Conservation (phyloP, 352 stramenopile species). For the Phytophthora cactorum region DNA sequence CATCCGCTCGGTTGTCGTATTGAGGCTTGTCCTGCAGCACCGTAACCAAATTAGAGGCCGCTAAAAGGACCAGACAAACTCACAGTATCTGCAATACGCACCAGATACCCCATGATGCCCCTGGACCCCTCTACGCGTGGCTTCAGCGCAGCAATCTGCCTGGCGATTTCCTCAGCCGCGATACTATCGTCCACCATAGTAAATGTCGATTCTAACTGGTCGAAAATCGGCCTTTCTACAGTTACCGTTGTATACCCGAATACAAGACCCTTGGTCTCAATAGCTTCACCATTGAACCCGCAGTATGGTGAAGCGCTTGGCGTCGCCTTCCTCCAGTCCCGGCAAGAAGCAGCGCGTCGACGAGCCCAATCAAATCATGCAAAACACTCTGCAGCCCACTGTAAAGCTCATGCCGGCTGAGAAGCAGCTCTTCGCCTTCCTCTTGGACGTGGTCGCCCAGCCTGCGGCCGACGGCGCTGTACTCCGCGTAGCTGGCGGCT, state of each 20-base stretch:
- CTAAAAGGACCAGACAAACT: neutral
- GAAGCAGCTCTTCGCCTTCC: conserved; percentile 66
- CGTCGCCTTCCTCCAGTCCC: conserved; percentile 10
- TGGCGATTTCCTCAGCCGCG: conserved; percentile 39
- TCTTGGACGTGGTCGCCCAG: conserved; percentile 66
- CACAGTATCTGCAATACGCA: conserved; percentile 16
- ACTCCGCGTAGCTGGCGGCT: conserved; percentile 97
- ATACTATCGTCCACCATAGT: conserved; percentile 32
- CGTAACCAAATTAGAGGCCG: conserved; percentile 1
- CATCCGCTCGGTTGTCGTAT: conserved; percentile 46
- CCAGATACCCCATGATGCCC: conserved; percentile 62
- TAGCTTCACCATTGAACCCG: neutral
- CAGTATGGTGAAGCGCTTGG: conserved; percentile 36
- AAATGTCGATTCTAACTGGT: conserved; percentile 4
- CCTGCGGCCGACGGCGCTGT: conserved; percentile 62
- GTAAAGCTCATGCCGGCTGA: conserved; percentile 54
- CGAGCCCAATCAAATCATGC: conserved; percentile 3
- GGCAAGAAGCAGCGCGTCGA: conserved; percentile 42
- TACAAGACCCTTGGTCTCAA: neutral
- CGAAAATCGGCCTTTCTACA: neutral
- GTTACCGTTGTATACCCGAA: neutral
- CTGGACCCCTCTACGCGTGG: conserved; percentile 38
- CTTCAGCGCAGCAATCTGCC: conserved; percentile 48
- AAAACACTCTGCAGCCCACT: conserved; percentile 12
- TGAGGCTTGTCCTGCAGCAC: conserved; percentile 28